These are phyloP conservation scores for Ceriops decandra DNA, from an alignment of 345 rosid species.

Conservation along the genomic window DNA sequence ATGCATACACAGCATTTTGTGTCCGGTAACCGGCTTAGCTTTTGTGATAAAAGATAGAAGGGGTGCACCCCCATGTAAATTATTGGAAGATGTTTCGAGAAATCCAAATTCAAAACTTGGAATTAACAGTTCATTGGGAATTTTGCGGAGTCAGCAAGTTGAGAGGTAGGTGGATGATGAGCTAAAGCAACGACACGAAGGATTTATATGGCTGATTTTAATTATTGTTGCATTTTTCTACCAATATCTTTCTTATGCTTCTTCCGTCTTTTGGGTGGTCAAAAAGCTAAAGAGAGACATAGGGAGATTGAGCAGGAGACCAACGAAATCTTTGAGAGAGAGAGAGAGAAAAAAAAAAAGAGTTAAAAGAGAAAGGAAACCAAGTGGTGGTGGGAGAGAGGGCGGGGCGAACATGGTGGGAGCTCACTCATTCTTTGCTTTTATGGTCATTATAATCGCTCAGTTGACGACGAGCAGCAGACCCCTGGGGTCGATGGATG, in stretches of 20 bases:
- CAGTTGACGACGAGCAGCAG: not conserved
- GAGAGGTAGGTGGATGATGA: conserved; percentile 1
- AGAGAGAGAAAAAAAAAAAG: not conserved
- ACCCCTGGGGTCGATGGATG: not conserved
- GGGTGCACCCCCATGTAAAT: conserved; percentile 3
- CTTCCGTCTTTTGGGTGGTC: conserved; percentile 13
- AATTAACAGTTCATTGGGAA: not conserved
- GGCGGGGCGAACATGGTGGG: conserved; percentile 7
- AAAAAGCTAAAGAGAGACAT: conserved; percentile 26
- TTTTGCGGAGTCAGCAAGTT: not conserved
- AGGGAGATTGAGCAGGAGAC: conserved; percentile 22
- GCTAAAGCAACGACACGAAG: not conserved
- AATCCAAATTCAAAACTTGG: conserved; percentile 14
- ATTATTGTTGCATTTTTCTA: conserved; percentile 6
- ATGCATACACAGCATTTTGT: conserved; percentile 1
- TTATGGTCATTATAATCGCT: not conserved
- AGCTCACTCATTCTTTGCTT: conserved; percentile 19
- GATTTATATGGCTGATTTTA: not conserved
- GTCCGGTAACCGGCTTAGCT: conserved; percentile 21
- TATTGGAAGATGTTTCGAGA: conserved; percentile 11
- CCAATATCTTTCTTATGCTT: conserved; percentile 1
- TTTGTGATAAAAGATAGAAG: conserved; percentile 30
- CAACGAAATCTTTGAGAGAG: not conserved
- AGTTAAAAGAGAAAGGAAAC: not conserved
- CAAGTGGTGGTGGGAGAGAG: conserved; percentile 27